Evolutionary conservation across 108 stramenopile species (phyloP).

Genomic region (Pseudonitzschia multiseries): DNA sequence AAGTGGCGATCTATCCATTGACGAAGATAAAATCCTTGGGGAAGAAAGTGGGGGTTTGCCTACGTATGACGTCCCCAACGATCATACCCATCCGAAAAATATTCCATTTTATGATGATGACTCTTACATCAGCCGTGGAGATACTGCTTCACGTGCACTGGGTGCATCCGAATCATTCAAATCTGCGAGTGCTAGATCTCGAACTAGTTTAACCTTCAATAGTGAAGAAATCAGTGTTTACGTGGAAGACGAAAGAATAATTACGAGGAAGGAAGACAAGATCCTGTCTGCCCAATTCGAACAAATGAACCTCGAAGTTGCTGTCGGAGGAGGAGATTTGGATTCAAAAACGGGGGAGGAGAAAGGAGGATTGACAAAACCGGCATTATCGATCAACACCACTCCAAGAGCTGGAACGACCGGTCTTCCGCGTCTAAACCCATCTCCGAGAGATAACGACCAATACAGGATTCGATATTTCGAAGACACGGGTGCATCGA

Average conservation of each 20-base stretch:
- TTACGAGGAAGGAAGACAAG: slow-evolving; percentile 9
- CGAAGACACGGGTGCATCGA: not conserved
- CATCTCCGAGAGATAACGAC: slow-evolving; percentile 14
- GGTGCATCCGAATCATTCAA: not conserved
- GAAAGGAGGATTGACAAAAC: not conserved
- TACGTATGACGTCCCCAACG: not conserved
- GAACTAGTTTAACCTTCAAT: not conserved
- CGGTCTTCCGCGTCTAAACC: not conserved
- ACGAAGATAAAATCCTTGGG: slow-evolving; percentile 15
- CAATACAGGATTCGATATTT: slow-evolving; percentile 6
- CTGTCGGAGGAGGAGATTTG: not conserved
- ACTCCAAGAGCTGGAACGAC: not conserved
- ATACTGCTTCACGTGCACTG: slow-evolving; percentile 1
- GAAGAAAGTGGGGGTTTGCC: not conserved
- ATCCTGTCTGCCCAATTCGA: slow-evolving; percentile 9
- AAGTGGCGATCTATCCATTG: slow-evolving; percentile 11
- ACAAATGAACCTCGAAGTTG: slow-evolving; percentile 12
- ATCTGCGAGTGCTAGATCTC: slow-evolving; percentile 1
- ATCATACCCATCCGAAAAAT: not conserved
- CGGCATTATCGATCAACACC: not conserved
- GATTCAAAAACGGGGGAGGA: not conserved
- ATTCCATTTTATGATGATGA: slow-evolving; percentile 14
- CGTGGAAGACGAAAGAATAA: slow-evolving; percentile 9
- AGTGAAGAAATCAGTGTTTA: slow-evolving; percentile 21
- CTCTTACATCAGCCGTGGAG: slow-evolving; percentile 5